phyloP scores from a whole-genome alignment of 202 grass and related monocot genomes.

The Cymbopogon flexuosus region DNA sequence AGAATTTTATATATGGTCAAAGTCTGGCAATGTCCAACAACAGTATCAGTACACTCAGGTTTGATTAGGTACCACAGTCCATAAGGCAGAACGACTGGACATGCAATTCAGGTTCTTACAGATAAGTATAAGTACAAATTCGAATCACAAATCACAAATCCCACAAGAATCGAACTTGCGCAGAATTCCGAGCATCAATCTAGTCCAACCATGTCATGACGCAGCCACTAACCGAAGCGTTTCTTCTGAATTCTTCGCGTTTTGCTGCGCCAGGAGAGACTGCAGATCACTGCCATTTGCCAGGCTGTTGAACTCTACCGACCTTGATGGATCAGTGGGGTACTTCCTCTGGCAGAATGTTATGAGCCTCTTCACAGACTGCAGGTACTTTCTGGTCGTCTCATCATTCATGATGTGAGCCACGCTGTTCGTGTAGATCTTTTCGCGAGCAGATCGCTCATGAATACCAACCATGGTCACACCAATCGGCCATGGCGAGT shows the following conservation, averaged over 20 bases:
- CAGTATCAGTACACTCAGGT: background rate
- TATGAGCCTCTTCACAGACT: slow-evolving; percentile 63
- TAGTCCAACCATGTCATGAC: background rate
- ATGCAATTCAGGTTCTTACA: background rate
- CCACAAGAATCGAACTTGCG: background rate
- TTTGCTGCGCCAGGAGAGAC: slow-evolving; percentile 49
- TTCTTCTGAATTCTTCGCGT: slow-evolving; percentile 22
- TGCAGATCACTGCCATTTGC: slow-evolving; percentile 72
- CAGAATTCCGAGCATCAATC: background rate
- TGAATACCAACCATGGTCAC: slow-evolving; percentile 82
- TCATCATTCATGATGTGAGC: slow-evolving; percentile 86
- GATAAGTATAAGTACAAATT: background rate
- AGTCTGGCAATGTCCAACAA: background rate
- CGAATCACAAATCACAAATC: background rate
- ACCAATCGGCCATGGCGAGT: slow-evolving; percentile 77
- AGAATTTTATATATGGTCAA: background rate
- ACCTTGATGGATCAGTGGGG: slow-evolving; percentile 57
- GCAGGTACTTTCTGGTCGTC: slow-evolving; percentile 66
- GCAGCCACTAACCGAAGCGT: slow-evolving; percentile 45
- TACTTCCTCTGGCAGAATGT: slow-evolving; percentile 63
- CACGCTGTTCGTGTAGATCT: slow-evolving; percentile 61
- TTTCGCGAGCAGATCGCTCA: slow-evolving; percentile 59
- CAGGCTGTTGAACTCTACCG: slow-evolving; percentile 70
- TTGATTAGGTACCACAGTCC: background rate
- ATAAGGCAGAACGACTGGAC: background rate